Base-by-base conservation (phyloP, 176 grass and related monocot species). In the Melocanna baccifera region DNA sequence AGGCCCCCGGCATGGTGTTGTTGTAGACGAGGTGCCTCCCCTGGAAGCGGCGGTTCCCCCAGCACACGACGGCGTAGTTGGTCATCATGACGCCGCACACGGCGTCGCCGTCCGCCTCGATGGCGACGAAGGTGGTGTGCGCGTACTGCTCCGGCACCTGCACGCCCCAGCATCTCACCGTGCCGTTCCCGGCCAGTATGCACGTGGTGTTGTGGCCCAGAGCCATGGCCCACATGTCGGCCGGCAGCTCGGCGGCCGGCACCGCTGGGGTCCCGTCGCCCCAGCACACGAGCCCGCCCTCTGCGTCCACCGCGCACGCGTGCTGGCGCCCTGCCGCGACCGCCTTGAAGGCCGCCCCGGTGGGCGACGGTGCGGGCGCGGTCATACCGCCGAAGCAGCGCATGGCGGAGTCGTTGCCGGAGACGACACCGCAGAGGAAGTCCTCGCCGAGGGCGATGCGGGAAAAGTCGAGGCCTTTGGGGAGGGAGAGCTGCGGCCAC, bases 351-450 rank as follows among this genome's bases (percentile, higher is more conserved):
- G 34, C 36, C 3, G 75, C 81, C 0, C 14, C 4, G 5, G 81
- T 75, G n/a, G 65, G 25, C 6, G 23, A 12, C 3, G 73, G 71
- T 69, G 15, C 22, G 4, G 84, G 86, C 48, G 65, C 69, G 29
- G 66, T 64, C 48, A 97, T 75, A 39, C 42, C 20, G 26, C 85
- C 88, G 73, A 32, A 86, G 84, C 88, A 90, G 58, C 1, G 10
- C 73, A 90, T 48, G 79, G 1, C 16, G 19, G 58, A 56, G 12
- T 1, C 8, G 73, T 86, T 53, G 1, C n/a, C 29, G 1, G 23
- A 15, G 6, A 66, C 12, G 69, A 92, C 36, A 68, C 97, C 97
- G 77, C 97, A 99, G 80, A 96, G 80, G 90, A 99, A 98, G 74
- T 92, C 75, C 4, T 85, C 36, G 26, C 96, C 96, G 34, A 98